These are phyloP conservation scores for Aspergillus pseudoglaucus DNA, from an alignment of 2,329 filamentous ascomycete species.

Conservation along the genomic window DNA sequence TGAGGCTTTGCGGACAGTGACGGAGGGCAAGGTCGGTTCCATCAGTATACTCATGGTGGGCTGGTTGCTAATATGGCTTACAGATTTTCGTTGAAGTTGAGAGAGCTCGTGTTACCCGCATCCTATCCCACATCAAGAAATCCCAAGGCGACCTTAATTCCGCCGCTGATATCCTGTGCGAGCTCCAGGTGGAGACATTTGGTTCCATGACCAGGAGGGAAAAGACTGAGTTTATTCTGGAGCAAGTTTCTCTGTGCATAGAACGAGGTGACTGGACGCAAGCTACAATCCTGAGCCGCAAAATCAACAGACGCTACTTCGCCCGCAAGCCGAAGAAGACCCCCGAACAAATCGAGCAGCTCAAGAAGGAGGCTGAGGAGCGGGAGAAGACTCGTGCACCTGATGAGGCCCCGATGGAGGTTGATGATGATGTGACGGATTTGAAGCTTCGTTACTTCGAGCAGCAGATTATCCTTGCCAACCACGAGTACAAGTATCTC, in stretches of 20 bases:
- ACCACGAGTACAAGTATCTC: slow-evolving; percentile 95
- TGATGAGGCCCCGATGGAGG: slow-evolving; percentile 68
- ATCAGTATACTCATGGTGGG: not conserved
- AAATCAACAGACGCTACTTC: slow-evolving; percentile 94
- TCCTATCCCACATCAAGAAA: slow-evolving; percentile 96
- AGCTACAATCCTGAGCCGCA: slow-evolving; percentile 84
- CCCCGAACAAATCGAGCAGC: slow-evolving; percentile 80
- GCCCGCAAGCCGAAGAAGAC: slow-evolving; percentile 86
- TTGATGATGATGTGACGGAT: slow-evolving; percentile 87
- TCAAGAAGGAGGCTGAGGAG: slow-evolving; percentile 76
- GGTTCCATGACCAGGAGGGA: slow-evolving; percentile 95
- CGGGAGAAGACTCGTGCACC: slow-evolving; percentile 67
- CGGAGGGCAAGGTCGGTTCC: slow-evolving; percentile 74
- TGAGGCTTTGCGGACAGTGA: slow-evolving; percentile 90
- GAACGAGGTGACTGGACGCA: slow-evolving; percentile 95
- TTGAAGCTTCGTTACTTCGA: slow-evolving; percentile 95
- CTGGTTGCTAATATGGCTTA: slow-evolving; percentile 6
- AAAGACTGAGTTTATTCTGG: slow-evolving; percentile 97
- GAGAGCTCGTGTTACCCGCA: slow-evolving; percentile 87
- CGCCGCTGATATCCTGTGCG: slow-evolving; percentile 88
- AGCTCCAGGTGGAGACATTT: slow-evolving; percentile 97
- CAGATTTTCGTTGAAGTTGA: slow-evolving; percentile 98
- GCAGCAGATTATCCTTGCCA: slow-evolving; percentile 90
- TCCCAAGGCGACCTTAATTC: slow-evolving; percentile 84
- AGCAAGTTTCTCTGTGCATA: slow-evolving; percentile 91